These are phyloP conservation scores for Penicillium longicatenatum DNA, from an alignment of 495 filamentous ascomycete genomes.

Conservation along the genomic window DNA sequence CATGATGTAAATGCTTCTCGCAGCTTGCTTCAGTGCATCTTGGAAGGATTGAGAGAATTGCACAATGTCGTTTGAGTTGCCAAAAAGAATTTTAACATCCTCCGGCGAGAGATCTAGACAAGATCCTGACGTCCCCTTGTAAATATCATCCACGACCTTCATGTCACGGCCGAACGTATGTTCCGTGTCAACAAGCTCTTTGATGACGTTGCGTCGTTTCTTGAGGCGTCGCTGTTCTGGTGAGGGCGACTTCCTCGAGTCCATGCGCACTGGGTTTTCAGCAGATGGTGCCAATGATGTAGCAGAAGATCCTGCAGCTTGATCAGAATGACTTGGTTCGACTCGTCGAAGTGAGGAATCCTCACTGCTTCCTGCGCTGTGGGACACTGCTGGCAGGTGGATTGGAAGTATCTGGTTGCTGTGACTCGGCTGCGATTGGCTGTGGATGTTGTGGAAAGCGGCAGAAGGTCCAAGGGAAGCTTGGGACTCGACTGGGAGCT, in stretches of 20 bases:
- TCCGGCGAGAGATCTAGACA: conserved; percentile 76
- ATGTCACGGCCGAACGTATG: conserved; percentile 85
- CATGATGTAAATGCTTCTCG: conserved; percentile 70
- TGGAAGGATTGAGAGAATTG: conserved; percentile 78
- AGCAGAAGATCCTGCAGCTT: conserved; percentile 40
- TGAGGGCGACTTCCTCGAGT: conserved; percentile 45
- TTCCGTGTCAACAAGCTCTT: conserved; percentile 92
- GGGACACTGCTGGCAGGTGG: conserved; percentile 57
- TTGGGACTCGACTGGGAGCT: background rate
- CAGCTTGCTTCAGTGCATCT: conserved; percentile 74
- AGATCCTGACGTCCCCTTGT: conserved; percentile 88
- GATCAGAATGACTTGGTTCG: conserved; percentile 39
- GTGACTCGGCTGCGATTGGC: background rate
- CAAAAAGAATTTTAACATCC: conserved; percentile 85
- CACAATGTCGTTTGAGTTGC: conserved; percentile 85
- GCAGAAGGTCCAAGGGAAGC: conserved; percentile 8
- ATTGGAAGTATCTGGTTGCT: conserved; percentile 34
- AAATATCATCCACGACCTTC: conserved; percentile 95
- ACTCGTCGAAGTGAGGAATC: conserved; percentile 42
- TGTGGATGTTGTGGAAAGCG: background rate
- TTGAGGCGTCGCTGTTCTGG: conserved; percentile 59
- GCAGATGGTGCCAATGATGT: conserved; percentile 43
- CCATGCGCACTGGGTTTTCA: conserved; percentile 25
- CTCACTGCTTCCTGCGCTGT: conserved; percentile 53
- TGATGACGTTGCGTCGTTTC: conserved; percentile 76